These are phyloP conservation scores for Thraustotheca clavata DNA, from an alignment of 352 stramenopile genomes.

Conservation along the genomic window DNA sequence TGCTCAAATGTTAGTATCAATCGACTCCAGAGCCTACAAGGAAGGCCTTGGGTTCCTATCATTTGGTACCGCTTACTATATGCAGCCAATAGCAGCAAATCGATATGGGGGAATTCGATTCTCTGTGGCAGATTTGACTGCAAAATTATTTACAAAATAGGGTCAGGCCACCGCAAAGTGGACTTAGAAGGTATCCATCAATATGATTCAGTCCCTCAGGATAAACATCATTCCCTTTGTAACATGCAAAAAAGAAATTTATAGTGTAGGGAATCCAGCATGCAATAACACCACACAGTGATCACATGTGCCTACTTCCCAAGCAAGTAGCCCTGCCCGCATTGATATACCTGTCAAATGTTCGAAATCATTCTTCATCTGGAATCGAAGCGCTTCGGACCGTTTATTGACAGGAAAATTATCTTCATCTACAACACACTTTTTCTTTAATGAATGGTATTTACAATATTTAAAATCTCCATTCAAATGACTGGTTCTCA, in stretches of 20 bases:
- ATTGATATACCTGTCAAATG: constrained; percentile 22
- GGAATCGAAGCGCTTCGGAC: constrained; percentile 21
- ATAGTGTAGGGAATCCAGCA: constrained; percentile 18
- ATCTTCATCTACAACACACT: background rate
- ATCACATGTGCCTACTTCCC: constrained; percentile 19
- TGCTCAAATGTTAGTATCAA: constrained; percentile 21
- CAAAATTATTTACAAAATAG: constrained; percentile 12
- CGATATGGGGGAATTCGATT: constrained; percentile 21
- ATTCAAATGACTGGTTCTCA: background rate
- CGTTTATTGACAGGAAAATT: constrained; percentile 20
- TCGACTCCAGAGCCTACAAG: constrained; percentile 13
- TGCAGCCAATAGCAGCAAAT: constrained; percentile 24
- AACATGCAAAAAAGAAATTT: background rate
- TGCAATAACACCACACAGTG: background rate
- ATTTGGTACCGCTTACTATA: constrained; percentile 23
- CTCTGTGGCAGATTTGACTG: constrained; percentile 24
- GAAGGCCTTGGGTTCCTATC: constrained; percentile 22
- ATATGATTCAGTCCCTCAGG: constrained; percentile 21
- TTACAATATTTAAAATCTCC: background rate
- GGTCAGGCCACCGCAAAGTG: constrained; percentile 22
- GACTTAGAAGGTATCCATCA: constrained; percentile 22
- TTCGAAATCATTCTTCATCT: constrained; percentile 22
- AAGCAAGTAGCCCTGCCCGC: constrained; percentile 7
- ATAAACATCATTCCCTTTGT: constrained; percentile 20
- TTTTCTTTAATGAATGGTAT: background rate